These are phyloP conservation scores for Saprolegnia parasitica DNA, from an alignment of 352 stramenopile species.

Conservation along the genomic window DNA sequence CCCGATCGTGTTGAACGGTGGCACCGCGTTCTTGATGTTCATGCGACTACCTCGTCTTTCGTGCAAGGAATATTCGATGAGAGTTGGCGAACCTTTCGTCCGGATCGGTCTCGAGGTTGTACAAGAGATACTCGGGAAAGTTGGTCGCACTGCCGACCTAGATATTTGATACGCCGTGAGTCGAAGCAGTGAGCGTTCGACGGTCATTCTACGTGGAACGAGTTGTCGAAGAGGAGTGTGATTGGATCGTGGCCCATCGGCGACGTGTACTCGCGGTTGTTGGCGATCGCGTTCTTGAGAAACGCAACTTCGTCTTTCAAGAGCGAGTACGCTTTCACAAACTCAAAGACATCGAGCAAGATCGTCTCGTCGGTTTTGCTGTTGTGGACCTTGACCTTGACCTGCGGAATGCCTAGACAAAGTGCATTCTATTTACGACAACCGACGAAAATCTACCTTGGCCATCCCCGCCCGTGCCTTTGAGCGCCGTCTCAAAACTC, in stretches of 20 bases:
- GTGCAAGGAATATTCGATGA: constrained; percentile 7
- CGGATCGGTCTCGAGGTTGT: constrained; percentile 88
- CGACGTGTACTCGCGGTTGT: constrained; percentile 81
- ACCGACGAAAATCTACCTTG: not conserved
- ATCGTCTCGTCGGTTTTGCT: constrained; percentile 84
- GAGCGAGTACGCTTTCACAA: constrained; percentile 81
- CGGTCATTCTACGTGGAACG: constrained; percentile 55
- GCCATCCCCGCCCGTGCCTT: constrained; percentile 32
- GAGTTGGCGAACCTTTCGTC: constrained; percentile 50
- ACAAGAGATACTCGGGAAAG: constrained; percentile 91
- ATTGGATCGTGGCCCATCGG: constrained; percentile 85
- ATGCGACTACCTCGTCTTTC: constrained; percentile 38
- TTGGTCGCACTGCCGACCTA: constrained; percentile 77
- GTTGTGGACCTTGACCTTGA: constrained; percentile 90
- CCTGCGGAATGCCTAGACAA: constrained; percentile 54
- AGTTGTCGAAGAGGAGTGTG: constrained; percentile 90
- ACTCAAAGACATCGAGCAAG: constrained; percentile 92
- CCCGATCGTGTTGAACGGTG: constrained; percentile 90
- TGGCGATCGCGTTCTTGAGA: constrained; percentile 87
- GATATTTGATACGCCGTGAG: not conserved
- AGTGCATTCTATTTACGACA: not conserved
- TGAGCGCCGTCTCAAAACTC: constrained; percentile 88
- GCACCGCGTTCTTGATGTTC: constrained; percentile 87
- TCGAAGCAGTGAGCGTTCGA: constrained; percentile 1
- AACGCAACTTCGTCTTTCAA: constrained; percentile 86